Evolutionary conservation across 306 rosid species (phyloP).

Genomic region (Prunus mongolica): DNA sequence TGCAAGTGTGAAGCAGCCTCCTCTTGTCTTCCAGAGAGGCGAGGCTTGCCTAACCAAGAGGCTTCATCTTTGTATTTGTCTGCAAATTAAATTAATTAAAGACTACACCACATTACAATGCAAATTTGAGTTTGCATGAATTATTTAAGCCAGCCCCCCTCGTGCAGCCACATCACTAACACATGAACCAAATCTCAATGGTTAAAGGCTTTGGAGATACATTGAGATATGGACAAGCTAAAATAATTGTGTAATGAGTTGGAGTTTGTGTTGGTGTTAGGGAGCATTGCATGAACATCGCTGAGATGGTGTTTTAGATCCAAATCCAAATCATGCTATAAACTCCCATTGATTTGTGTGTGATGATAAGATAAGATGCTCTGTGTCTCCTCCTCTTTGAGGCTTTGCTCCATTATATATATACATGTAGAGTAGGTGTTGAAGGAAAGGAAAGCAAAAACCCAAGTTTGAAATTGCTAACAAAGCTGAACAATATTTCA

Average conservation of each 20-base stretch:
- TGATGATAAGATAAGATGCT: conserved; percentile 26
- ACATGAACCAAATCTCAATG: conserved; percentile 2
- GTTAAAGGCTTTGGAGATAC: conserved; percentile 5
- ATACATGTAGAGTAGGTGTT: conserved; percentile 13
- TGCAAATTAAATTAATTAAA: not conserved
- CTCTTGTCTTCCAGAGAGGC: not conserved
- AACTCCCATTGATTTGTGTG: not conserved
- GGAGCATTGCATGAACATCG: conserved; percentile 31
- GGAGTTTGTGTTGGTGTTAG: conserved; percentile 25
- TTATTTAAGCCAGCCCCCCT: not conserved
- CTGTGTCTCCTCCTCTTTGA: conserved; percentile 20
- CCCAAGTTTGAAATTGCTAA: not conserved
- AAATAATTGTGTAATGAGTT: conserved; percentile 25
- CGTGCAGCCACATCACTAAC: conserved; percentile 13
- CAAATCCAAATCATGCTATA: conserved; percentile 24
- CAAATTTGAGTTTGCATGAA: not conserved
- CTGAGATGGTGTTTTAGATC: conserved; percentile 25
- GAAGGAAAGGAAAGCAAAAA: conserved; percentile 15
- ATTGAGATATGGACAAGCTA: not conserved
- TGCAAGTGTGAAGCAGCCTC: conserved; percentile 6
- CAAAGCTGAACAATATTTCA: conserved; percentile 13
- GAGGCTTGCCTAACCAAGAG: not conserved
- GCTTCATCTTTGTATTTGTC: not conserved
- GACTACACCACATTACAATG: not conserved
- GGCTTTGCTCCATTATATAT: conserved; percentile 6